phyloP scores from a whole-genome alignment of 768 basidiomycete genomes.

The Cubamyces sp. region DNA sequence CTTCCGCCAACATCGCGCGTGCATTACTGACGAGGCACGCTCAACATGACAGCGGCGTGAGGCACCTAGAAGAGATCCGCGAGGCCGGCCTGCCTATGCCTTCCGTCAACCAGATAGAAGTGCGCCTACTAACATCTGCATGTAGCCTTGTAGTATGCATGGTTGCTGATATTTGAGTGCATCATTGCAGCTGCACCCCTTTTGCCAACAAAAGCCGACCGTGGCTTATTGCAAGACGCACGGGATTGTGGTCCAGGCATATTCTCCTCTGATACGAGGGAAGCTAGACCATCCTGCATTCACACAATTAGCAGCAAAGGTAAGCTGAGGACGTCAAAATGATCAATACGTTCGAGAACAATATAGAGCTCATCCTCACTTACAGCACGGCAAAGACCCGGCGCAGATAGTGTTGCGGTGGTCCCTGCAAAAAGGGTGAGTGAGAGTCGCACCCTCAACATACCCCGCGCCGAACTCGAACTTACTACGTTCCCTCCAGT shows the following conservation, averaged over 20 bases:
- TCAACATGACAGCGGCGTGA: conserved; percentile 51
- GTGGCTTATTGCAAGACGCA: conserved; percentile 62
- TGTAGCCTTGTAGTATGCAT: background rate
- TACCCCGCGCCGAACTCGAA: too few relatives aligned
- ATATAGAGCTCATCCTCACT: background rate
- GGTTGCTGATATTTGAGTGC: background rate
- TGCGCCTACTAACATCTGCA: conserved; percentile 30
- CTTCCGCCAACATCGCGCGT: background rate
- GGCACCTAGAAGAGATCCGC: conserved; percentile 77
- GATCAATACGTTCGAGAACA: background rate
- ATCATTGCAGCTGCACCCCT: conserved; percentile 70
- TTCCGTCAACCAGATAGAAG: conserved; percentile 85
- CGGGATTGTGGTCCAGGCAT: conserved; percentile 45
- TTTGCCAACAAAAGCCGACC: conserved; percentile 81
- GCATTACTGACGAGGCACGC: background rate
- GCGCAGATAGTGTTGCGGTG: conserved; percentile 88
- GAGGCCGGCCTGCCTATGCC: conserved; percentile 65
- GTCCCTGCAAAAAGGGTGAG: conserved; percentile 85
- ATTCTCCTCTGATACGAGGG: conserved; percentile 68
- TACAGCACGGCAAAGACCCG: conserved; percentile 52
- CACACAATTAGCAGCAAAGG: conserved; percentile 55
- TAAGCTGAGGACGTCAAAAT: background rate
- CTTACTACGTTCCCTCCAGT: conserved; percentile 26
- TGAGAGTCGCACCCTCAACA: background rate
- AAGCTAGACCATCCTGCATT: conserved; percentile 54